Conservation (phyloP, 169 alveolate species). For the Eimeria tenella region DNA sequence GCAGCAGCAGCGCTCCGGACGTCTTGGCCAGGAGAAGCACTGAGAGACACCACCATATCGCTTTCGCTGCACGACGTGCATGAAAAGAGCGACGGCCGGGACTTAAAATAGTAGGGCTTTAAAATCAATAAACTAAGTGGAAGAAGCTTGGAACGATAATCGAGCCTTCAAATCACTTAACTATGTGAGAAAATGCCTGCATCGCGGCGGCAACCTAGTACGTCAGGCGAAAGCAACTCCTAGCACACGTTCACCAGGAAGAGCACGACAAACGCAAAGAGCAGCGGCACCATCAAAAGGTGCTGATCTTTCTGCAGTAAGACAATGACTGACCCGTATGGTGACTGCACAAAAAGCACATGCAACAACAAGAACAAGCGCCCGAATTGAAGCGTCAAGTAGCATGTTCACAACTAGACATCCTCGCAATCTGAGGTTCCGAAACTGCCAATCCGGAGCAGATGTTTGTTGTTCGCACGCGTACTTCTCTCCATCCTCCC, state of each 20-base stretch:
- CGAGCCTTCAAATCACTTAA: too few species aligned
- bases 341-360: constrained; percentile 38
- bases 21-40: constrained; percentile 70
- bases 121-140: too few species aligned
- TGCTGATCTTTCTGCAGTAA: background rate
- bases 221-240: too few species aligned
- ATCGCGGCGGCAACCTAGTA: too few species aligned
- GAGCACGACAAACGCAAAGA: background rate
- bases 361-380: background rate
- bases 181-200: too few species aligned
- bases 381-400: background rate
- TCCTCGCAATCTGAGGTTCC: too few species aligned
- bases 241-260: background rate
- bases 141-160: too few species aligned
- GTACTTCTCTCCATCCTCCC: constrained; percentile 71
- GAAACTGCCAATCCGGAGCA: background rate
- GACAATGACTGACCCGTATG: constrained; percentile 38
- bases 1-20: constrained; percentile 68
- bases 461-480: background rate
- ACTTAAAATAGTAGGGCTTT: too few species aligned
- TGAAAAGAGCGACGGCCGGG: too few species aligned
- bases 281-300: background rate
- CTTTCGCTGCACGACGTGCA: too few species aligned
- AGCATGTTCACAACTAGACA: too few species aligned
- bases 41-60: background rate